A percentile compares a stretch with the other conserved stretches of the same genome.
Evolutionary conservation across 2,329 filamentous ascomycete genomes (phyloP).

Genomic region (Beauveria varroae): DNA sequence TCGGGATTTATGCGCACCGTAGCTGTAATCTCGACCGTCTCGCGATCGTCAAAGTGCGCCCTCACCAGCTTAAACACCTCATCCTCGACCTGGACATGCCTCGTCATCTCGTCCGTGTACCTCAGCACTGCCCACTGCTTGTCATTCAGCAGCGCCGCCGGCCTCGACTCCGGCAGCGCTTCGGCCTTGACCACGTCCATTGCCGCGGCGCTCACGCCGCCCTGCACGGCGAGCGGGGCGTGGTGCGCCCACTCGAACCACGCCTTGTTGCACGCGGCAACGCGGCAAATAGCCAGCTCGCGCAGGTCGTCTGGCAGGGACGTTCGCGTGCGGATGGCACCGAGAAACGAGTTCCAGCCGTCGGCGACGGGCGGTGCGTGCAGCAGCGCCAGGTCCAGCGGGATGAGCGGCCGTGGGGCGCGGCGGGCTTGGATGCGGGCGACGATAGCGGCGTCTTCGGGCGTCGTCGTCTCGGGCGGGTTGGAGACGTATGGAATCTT

Average conservation of each 20-base stretch:
- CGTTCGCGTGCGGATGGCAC: conserved; percentile 51
- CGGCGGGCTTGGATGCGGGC: conserved; percentile 58
- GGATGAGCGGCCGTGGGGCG: conserved; percentile 60
- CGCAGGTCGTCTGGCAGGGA: conserved; percentile 48
- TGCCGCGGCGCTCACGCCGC: conserved; percentile 46
- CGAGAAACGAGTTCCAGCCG: conserved; percentile 66
- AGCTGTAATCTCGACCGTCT: conserved; percentile 74
- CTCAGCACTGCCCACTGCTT: conserved; percentile 61
- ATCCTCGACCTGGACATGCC: conserved; percentile 61
- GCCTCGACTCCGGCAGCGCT: conserved; percentile 21
- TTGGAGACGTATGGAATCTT: conserved; percentile 58
- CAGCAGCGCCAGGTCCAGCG: conserved; percentile 68
- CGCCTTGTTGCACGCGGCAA: conserved; percentile 71
- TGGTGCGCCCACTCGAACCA: conserved; percentile 85
- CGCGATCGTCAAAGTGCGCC: conserved; percentile 55
- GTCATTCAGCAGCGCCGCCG: conserved; percentile 38
- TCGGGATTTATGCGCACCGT: conserved; percentile 43
- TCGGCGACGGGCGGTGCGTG: conserved; percentile 68
- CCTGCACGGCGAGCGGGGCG: conserved; percentile 55
- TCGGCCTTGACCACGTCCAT: conserved; percentile 37
- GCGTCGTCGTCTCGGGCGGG: conserved; percentile 36
- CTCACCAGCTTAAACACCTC: conserved; percentile 58
- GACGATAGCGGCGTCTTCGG: conserved; percentile 50
- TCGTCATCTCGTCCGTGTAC: conserved; percentile 81
- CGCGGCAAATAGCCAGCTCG: conserved; percentile 73